A percentile compares a stretch with the other conserved stretches of the same genome.
Evolutionary conservation across 176 grass and related monocot genomes (phyloP).

Genomic region (Paspalum notatum): DNA sequence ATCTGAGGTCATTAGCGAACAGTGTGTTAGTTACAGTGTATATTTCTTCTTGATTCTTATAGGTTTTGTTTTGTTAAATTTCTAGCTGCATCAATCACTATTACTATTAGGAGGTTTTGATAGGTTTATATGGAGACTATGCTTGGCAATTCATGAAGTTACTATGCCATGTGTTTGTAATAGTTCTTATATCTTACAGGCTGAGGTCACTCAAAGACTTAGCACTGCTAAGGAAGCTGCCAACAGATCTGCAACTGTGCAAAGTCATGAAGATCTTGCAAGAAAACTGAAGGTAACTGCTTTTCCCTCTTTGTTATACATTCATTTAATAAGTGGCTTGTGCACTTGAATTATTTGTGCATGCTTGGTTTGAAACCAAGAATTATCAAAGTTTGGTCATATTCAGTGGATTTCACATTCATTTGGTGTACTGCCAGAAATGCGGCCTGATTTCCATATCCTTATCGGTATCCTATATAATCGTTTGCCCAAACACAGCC

Average conservation of each 20-base stretch:
- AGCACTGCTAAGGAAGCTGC: slow-evolving; percentile 76
- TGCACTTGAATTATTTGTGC: not conserved
- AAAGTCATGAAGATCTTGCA: slow-evolving; percentile 94
- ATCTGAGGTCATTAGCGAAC: not conserved
- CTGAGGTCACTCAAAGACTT: slow-evolving; percentile 90
- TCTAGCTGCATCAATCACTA: not conserved
- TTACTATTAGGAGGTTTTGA: not conserved
- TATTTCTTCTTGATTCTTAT: not conserved
- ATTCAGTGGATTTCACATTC: not conserved
- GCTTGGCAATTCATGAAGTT: not conserved
- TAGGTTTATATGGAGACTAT: slow-evolving; percentile 15
- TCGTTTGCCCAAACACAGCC: not conserved
- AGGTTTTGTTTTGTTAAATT: slow-evolving; percentile 5
- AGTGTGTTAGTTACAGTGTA: not conserved
- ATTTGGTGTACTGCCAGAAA: not conserved
- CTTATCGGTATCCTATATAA: not conserved
- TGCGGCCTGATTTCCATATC: not conserved
- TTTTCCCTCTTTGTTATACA: not conserved
- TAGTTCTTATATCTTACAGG: slow-evolving; percentile 58
- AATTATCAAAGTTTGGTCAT: not conserved
- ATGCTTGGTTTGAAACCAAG: not conserved
- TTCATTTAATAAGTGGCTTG: slow-evolving; percentile 21
- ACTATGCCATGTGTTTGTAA: slow-evolving; percentile 15
- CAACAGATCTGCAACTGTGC: slow-evolving; percentile 53
- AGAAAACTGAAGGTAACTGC: slow-evolving; percentile 84